Evolutionary conservation across 2,329 filamentous ascomycete genomes (phyloP), one percentile per base, ranked within the genome.

Genomic region (Colletotrichum tofieldiae): DNA sequence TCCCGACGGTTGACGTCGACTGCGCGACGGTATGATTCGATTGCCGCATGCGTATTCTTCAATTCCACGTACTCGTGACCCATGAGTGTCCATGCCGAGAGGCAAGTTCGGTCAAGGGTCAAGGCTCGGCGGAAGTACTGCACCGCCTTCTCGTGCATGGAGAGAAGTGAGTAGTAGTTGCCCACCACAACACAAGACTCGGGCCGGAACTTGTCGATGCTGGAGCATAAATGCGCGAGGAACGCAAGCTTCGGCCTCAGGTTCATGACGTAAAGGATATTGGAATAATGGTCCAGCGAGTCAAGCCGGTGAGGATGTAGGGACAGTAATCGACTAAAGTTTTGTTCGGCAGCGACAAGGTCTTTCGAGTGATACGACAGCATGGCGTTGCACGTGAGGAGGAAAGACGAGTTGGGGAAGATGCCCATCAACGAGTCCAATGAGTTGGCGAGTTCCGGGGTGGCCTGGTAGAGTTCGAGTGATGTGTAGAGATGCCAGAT

Each of bases 21-120:
- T 1, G 96, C 96, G 52, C 96, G 92, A 1, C 96, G 91, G 79
- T 99, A 99, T 1, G 94, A 97, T 81, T 99, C 96, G 73, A 99
- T 98, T 11, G 96, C 96, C 0, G 96, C 96, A 78, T 99, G 96
- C 0, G 96, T 98, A 80, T 99, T 99, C 79, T 98, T 99, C 83
- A 99, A 91, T 82, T 99, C 96, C 65, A 98, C 95, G 77, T 98
- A 99, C 81, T 99, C 96, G 81, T 99, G 96, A 1, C 96, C 96
- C 96, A 99, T 98, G 1, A 99, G 87, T 0, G 96, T 99, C 96
- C 96, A 99, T 1, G 96, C 96, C 0, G 95, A 97, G 20, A 98
- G 88, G 80, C 96, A 99, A 35, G 92, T 93, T 12, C 96, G 92
- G 79, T 99, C 96, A 0, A 99, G 87, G 0, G 94, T 97, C 26